These are phyloP conservation scores for Lepidium sativum DNA, from an alignment of 345 rosid species.

Conservation along the genomic window DNA sequence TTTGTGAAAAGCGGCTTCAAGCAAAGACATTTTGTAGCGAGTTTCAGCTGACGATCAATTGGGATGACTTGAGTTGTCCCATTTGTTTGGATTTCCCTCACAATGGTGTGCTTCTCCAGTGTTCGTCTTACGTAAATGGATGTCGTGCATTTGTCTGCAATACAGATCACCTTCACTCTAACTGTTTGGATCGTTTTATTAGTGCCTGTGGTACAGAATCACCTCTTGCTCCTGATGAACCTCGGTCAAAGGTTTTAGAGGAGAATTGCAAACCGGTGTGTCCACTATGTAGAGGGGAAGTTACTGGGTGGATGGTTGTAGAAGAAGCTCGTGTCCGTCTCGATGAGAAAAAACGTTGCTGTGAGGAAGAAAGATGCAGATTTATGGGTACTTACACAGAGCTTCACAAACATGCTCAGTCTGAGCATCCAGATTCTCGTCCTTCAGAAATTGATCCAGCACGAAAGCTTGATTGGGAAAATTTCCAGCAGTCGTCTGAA, in stretches of 20 bases:
- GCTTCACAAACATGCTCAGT: conserved; percentile 58
- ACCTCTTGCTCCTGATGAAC: conserved; percentile 36
- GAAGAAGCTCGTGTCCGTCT: conserved; percentile 69
- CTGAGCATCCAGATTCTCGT: conserved; percentile 80
- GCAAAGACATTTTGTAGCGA: conserved; percentile 29
- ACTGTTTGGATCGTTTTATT: conserved; percentile 83
- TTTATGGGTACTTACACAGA: conserved; percentile 63
- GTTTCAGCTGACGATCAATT: conserved; percentile 42
- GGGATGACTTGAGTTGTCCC: conserved; percentile 82
- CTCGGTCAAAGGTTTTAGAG: conserved; percentile 32
- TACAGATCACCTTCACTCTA: conserved; percentile 82
- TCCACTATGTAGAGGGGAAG: conserved; percentile 94
- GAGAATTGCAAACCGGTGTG: conserved; percentile 52
- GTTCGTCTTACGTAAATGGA: conserved; percentile 73
- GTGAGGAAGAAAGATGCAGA: conserved; percentile 62
- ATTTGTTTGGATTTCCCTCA: conserved; percentile 94
- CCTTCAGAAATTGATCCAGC: conserved; percentile 91
- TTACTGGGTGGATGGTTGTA: conserved; percentile 71
- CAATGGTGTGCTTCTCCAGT: conserved; percentile 76
- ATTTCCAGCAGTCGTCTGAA: conserved; percentile 95
- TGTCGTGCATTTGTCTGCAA: conserved; percentile 85
- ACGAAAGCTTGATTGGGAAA: conserved; percentile 90
- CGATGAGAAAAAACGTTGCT: conserved; percentile 64
- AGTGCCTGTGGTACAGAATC: conserved; percentile 58
- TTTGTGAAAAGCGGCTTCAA: conserved; percentile 27